Evolutionary conservation across 768 basidiomycete genomes (phyloP), one percentile per base, ranked within the genome.

Genomic region (Russula sp.): DNA sequence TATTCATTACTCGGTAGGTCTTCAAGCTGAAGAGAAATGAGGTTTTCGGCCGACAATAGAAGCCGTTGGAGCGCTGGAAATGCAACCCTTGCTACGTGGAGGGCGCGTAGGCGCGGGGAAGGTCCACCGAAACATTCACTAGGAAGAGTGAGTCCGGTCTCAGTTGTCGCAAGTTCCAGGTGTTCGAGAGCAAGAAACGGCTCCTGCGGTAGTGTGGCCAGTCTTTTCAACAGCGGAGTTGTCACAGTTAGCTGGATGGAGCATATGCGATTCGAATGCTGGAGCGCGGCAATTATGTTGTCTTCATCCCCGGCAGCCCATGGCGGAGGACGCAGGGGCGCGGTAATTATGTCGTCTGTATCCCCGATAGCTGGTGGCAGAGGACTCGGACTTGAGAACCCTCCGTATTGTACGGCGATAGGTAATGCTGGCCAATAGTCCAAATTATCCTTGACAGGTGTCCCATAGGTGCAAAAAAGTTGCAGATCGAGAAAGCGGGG

Each of bases 21-120:
- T 31, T 63, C 56, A 37, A 63, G 49, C 16, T 57, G 56, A 39
- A 63, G 50, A 13, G 47, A 49, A 49, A 58, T 20, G 27, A 58
- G 57, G 11, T 50, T 49, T 16, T 18, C 10, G 10, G 49, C 51
- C 18, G 42, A 57, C 18, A 39, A 45, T 16, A 57, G 56, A 16
- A 63, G 34, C 9, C 20, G 50, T 13, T 51, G 50, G 14, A 57
- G 42, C 27, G 39, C 50, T 13, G 57, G 57, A n/a, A 49, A 31
- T 22, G 18, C 48, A n/a, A 50, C 40, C 37, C 11, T 40, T n/a
- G 10, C 18, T 14, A 49, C 10, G 16, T 39, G 47, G n/a, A 62
- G 54, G 40, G 20, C 18, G 35, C 27, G 54, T 20, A 62, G 34
- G 16, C 39, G 39, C 7, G 61, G 55, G 8, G 35, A 22, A 1